Conservation (phyloP, 23 red algal species). For the Gracilaria domingensis region DNA sequence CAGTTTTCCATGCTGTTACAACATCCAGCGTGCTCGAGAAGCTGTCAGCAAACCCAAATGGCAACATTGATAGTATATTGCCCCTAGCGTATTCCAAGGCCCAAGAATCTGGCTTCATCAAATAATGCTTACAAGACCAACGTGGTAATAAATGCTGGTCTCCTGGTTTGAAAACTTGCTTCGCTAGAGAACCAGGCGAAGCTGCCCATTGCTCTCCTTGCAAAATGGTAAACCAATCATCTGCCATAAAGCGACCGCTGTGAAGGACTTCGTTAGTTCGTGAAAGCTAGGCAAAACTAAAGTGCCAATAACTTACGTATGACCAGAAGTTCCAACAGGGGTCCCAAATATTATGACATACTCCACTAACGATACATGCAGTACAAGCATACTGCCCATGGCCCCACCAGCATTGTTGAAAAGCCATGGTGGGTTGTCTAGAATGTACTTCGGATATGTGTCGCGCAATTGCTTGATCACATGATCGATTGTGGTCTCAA, state of each 20-base stretch:
- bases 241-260: conserved; percentile 79
- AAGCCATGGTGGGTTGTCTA: conserved; percentile 68
- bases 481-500: conserved; percentile 31
- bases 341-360: conserved; percentile 90
- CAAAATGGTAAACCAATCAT: conserved; percentile 84
- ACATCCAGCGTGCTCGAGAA: conserved; percentile 72
- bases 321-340: conserved; percentile 70
- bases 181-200: conserved; percentile 42
- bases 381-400: conserved; percentile 82
- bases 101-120: conserved; percentile 62
- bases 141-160: conserved; percentile 71
- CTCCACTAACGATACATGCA: conserved; percentile 71
- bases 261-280: background rate
- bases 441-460: conserved; percentile 47
- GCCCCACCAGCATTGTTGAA: conserved; percentile 87
- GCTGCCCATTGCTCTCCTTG: conserved; percentile 76
- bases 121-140: conserved; percentile 67
- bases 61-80: conserved; percentile 86
- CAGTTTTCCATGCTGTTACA: conserved; percentile 45
- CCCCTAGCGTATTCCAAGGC: conserved; percentile 85
- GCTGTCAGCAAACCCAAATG: conserved; percentile 75
- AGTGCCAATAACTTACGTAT: conserved; percentile 52
- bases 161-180: conserved; percentile 68
- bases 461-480: conserved; percentile 53
- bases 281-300: background rate